A percentile compares a stretch with the other conserved stretches of the same genome.
These are phyloP conservation scores for Naegleria lovaniensis DNA, from an alignment of 208 protist genomes.

Conservation along the genomic window DNA sequence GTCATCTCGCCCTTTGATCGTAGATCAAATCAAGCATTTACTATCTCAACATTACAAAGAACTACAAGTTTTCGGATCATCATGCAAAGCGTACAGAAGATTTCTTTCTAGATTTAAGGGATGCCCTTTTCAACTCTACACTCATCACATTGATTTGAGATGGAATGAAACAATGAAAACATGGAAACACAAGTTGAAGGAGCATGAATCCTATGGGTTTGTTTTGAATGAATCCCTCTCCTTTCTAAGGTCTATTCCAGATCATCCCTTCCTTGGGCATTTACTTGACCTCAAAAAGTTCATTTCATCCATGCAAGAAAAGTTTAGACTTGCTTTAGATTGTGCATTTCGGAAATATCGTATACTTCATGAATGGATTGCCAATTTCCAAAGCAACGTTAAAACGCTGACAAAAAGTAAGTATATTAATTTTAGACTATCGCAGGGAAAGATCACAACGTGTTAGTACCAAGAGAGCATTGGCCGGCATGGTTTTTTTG, in stretches of 20 bases:
- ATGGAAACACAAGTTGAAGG: background rate
- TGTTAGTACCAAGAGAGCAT: background rate
- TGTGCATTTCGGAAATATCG: background rate
- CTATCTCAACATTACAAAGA: background rate
- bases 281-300: background rate
- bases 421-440: no score
- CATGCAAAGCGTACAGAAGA: background rate
- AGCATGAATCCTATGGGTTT: background rate
- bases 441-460: no score
- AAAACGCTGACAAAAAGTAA: background rate
- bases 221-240: background rate
- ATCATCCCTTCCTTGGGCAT: background rate
- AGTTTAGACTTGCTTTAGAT: background rate
- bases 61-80: background rate
- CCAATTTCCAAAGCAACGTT: background rate
- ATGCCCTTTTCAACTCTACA: background rate
- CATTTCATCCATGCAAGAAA: background rate
- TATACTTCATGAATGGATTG: background rate
- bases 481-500: background rate
- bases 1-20: background rate
- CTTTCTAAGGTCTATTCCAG: background rate
- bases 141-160: background rate
- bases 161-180: background rate
- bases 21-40: background rate
- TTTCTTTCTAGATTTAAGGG: background rate